Evolutionary conservation across 1,139 yeast species (phyloP), one percentile per base, ranked within the genome.

Genomic region (Torulaspora globosa): DNA sequence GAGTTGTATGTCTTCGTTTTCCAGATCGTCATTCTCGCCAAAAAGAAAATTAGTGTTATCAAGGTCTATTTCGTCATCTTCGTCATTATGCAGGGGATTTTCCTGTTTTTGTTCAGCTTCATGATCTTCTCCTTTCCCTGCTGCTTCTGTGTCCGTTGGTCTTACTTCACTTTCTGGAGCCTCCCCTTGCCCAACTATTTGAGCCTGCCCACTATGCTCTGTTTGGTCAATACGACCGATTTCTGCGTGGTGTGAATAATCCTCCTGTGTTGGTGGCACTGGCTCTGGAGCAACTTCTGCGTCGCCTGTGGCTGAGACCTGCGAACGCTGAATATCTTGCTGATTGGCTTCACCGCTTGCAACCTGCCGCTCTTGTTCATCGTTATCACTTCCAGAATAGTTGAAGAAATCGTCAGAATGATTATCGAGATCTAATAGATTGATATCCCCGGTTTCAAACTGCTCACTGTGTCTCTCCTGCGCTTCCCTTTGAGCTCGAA

Each of bases 371-470:
- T 40, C 37, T 26, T 18, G 46, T 19, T 58, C 63, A 15, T 57
- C 60, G 15, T 53, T 56, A 39, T 59, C 58, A 38, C 60, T 56
- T 9, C 49, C 62, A 29, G 58, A 39, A 3, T 48, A 54, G 12
- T 51, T 61, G 36, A 60, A 59, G 16, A 60, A 46, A 8, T 54
- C 58, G 31, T 58, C 54, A 14, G 55, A 57, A 29, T 59, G 48
- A 26, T 52, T 51, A 26, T 49, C 48, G 14, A 52, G 42, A 30
- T 52, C 58, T n/a, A 51, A 43, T 12, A 51, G 45, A 30, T 54
- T 53, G 29, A 49, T 47, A 30, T 44, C 54, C 19, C 39, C 48
- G 35, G 23, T 47, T 39, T 24, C 49, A 37, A 32, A 35, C 32
- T 39, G 46, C 28, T 41, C 44, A 31, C 40, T 48, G 33, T 39